phyloP scores from a whole-genome alignment of 2,329 filamentous ascomycete genomes.

The Colletotrichum chlorophyti region DNA sequence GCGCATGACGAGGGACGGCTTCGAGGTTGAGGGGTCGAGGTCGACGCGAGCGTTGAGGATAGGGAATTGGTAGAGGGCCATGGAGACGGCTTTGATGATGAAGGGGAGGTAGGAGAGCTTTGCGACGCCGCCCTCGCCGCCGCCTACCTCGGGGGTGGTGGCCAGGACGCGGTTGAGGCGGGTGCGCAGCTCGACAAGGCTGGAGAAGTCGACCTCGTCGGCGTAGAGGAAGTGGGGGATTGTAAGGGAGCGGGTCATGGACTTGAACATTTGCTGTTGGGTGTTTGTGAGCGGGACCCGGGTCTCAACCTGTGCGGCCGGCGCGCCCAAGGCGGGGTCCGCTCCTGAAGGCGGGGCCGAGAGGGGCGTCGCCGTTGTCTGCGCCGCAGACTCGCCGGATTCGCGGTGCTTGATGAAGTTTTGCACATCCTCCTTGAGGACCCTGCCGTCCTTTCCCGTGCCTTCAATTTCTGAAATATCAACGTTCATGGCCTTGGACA shows the following conservation, averaged over 20 bases:
- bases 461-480: slow-evolving; percentile 81
- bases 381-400: slow-evolving; percentile 15
- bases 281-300: slow-evolving; percentile 74
- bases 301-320: slow-evolving; percentile 69
- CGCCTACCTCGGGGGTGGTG: slow-evolving; percentile 52
- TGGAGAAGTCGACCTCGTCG: slow-evolving; percentile 84
- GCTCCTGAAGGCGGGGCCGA: slow-evolving; percentile 33
- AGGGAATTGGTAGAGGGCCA: slow-evolving; percentile 82
- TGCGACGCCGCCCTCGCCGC: slow-evolving; percentile 46
- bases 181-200: slow-evolving; percentile 73
- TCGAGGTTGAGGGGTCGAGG: slow-evolving; percentile 49
- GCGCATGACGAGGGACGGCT: slow-evolving; percentile 79
- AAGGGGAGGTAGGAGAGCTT: slow-evolving; percentile 93
- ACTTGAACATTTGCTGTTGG: slow-evolving; percentile 95
- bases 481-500: slow-evolving; percentile 80
- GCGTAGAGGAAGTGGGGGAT: slow-evolving; percentile 98
- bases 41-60: slow-evolving; percentile 89
- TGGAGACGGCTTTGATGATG: slow-evolving; percentile 92
- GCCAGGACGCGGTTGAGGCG: slow-evolving; percentile 74
- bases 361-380: not conserved
- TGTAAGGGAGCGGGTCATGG: slow-evolving; percentile 88
- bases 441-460: slow-evolving; percentile 88
- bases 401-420: slow-evolving; percentile 67
- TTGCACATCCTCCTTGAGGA: slow-evolving; percentile 91
- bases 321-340: slow-evolving; percentile 35